Percentiles rank a stretch among this genome's conserved stretches.
Conservation (phyloP, 345 rosid species). For the Aquilaria yunnanensis region DNA sequence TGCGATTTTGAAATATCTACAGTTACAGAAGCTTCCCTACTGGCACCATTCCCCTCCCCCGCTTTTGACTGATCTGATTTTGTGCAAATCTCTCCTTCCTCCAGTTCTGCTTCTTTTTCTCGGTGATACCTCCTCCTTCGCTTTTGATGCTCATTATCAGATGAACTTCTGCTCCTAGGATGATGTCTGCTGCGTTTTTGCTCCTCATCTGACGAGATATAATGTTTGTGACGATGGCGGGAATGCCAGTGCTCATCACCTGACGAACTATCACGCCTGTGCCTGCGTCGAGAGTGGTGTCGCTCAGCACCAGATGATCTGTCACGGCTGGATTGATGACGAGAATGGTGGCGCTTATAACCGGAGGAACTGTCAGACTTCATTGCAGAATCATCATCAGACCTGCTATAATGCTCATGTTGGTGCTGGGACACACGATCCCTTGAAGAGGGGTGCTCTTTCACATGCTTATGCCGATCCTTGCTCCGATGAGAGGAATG, state of each 20-base stretch:
- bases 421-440: slow-evolving; percentile 31
- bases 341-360: slow-evolving; percentile 29
- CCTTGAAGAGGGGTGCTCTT: slow-evolving; percentile 45
- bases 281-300: slow-evolving; percentile 13
- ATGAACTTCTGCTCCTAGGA: slow-evolving; percentile 24
- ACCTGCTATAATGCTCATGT: slow-evolving; percentile 29
- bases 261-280: slow-evolving; percentile 20
- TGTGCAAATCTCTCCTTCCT: slow-evolving; percentile 50
- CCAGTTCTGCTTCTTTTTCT: slow-evolving; percentile 39
- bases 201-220: slow-evolving; percentile 37
- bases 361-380: slow-evolving; percentile 16
- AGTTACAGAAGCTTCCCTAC: slow-evolving; percentile 38
- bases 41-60: slow-evolving; percentile 23
- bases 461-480: slow-evolving; percentile 45
- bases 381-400: slow-evolving; percentile 28
- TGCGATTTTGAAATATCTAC: slow-evolving; percentile 18
- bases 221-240: slow-evolving; percentile 23
- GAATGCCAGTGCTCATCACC: slow-evolving; percentile 31
- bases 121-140: slow-evolving; percentile 22
- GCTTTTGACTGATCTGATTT: slow-evolving; percentile 54
- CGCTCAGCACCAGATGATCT: slow-evolving; percentile 23
- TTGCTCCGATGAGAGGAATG: slow-evolving; percentile 31
- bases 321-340: slow-evolving; percentile 16
- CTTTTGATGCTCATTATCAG: slow-evolving; percentile 28
- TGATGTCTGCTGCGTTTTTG: slow-evolving; percentile 17